Evolutionary conservation across 345 rosid species (phyloP).

Genomic region (Brassica incana): DNA sequence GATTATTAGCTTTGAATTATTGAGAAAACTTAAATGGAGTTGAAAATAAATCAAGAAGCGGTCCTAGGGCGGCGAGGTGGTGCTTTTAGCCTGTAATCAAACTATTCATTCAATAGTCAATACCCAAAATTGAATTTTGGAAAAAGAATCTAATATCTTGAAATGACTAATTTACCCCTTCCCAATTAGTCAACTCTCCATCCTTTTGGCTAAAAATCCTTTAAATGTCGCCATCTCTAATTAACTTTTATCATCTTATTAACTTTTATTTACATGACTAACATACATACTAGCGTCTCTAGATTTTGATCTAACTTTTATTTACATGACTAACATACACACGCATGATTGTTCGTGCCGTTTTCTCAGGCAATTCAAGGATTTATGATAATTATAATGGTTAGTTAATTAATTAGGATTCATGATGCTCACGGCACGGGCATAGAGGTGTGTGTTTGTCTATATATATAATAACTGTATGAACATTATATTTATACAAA

Average conservation of each 20-base stretch:
- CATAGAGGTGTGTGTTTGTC: conserved; percentile 32
- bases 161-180: conserved; percentile 25
- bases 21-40: conserved; percentile 11
- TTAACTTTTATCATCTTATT: not conserved
- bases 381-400: not conserved
- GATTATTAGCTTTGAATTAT: conserved; percentile 17
- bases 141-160: not conserved
- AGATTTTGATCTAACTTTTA: conserved; percentile 3
- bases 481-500: conserved; percentile 20
- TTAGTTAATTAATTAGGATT: conserved; percentile 22
- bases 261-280: conserved; percentile 19
- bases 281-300: not conserved
- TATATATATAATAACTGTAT: conserved; percentile 3
- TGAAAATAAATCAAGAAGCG: conserved; percentile 4
- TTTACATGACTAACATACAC: conserved; percentile 21
- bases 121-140: not conserved
- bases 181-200: conserved; percentile 38
- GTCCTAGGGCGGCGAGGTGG: conserved; percentile 39
- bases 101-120: conserved; percentile 21
- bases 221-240: conserved; percentile 19
- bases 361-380: conserved; percentile 20
- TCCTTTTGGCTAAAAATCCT: conserved; percentile 19
- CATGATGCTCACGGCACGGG: conserved; percentile 44
- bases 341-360: conserved; percentile 23
- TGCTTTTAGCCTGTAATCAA: conserved; percentile 33